Conservation (phyloP, 257 asterid species). For the Cinchona pubescens region DNA sequence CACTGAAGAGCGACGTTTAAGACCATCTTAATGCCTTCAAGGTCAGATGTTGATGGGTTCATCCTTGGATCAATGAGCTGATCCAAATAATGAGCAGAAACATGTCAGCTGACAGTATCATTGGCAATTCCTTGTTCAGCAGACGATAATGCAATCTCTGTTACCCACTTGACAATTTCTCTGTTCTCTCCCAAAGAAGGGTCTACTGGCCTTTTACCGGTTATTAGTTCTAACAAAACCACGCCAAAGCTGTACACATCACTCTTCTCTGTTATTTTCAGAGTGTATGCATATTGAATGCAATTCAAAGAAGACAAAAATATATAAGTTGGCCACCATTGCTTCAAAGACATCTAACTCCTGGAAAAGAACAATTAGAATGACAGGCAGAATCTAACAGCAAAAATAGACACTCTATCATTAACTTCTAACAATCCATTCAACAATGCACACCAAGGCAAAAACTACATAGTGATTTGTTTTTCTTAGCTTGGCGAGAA, state of each 20-base stretch:
- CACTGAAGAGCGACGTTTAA: slow-evolving; percentile 60
- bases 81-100: slow-evolving; percentile 22
- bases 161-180: slow-evolving; percentile 67
- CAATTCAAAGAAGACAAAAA: slow-evolving; percentile 16
- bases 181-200: slow-evolving; percentile 49
- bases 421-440: neutral
- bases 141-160: slow-evolving; percentile 35
- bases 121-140: slow-evolving; percentile 21
- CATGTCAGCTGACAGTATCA: neutral
- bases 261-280: slow-evolving; percentile 74
- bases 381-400: neutral
- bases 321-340: neutral
- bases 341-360: neutral
- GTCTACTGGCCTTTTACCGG: slow-evolving; percentile 59
- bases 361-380: neutral
- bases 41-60: slow-evolving; percentile 32
- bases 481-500: no score
- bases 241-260: slow-evolving; percentile 83
- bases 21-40: slow-evolving; percentile 45
- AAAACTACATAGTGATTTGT: neutral
- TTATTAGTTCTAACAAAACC: slow-evolving; percentile 57
- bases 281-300: slow-evolving; percentile 73
- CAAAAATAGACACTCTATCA: neutral
- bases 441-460: neutral
- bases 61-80: slow-evolving; percentile 50